phyloP scores from a whole-genome alignment of 1,284 basidiomycete genomes.

The Filobasidium uniguttulatum region DNA sequence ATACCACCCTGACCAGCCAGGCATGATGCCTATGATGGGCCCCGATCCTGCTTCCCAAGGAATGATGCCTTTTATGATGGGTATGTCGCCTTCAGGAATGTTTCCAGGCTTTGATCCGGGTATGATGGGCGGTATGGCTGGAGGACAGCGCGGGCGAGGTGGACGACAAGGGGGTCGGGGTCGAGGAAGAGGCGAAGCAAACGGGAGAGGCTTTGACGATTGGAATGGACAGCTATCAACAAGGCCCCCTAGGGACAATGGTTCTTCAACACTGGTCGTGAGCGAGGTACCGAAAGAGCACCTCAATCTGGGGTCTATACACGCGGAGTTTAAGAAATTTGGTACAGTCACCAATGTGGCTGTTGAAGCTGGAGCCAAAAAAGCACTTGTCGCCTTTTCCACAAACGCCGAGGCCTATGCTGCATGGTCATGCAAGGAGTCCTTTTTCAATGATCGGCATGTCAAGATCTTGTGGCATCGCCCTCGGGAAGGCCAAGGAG shows the following conservation, averaged over 20 bases:
- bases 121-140: no score
- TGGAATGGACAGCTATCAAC: slow-evolving; percentile 10
- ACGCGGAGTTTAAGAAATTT: slow-evolving; percentile 81
- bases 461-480: slow-evolving; percentile 90
- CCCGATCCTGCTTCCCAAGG: neutral
- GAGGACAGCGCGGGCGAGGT: neutral
- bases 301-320: slow-evolving; percentile 62
- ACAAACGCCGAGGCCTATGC: slow-evolving; percentile 71
- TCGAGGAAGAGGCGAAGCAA: slow-evolving; percentile 36
- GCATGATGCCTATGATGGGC: neutral
- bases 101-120: slow-evolving; percentile 1
- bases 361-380: slow-evolving; percentile 59
- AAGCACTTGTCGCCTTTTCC: slow-evolving; percentile 73
- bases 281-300: slow-evolving; percentile 83
- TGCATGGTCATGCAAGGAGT: slow-evolving; percentile 85
- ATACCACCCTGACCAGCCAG: slow-evolving; percentile 11
- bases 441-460: slow-evolving; percentile 84
- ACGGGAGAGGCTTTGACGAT: slow-evolving; percentile 7
- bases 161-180: slow-evolving; percentile 21
- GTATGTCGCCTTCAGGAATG: slow-evolving; percentile 9
- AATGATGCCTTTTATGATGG: slow-evolving; percentile 16
- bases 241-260: slow-evolving; percentile 39
- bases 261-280: slow-evolving; percentile 75
- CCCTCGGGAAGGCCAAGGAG: slow-evolving; percentile 74
- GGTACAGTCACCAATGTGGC: slow-evolving; percentile 88